phyloP scores from a whole-genome alignment of 192 early-diverging fungal genomes.

The Gigaspora rosea region DNA sequence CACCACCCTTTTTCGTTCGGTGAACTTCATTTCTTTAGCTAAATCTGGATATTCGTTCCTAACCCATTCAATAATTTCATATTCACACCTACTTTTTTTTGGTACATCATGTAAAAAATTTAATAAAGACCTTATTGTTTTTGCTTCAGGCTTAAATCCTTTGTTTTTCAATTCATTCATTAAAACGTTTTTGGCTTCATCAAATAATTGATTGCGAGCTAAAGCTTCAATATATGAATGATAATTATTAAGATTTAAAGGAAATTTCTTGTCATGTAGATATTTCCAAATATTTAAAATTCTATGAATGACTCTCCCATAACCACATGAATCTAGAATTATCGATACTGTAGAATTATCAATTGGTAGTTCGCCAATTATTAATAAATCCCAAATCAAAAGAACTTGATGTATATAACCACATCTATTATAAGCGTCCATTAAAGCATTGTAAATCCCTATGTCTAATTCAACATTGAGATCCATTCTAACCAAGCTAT shows the following conservation, averaged over 20 bases:
- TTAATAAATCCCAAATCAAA: slow-evolving; percentile 43
- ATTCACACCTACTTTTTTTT: slow-evolving; percentile 4
- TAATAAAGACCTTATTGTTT: slow-evolving; percentile 17
- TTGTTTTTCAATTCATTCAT: slow-evolving; percentile 10
- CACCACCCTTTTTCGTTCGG: slow-evolving; percentile 1
- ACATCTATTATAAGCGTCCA: slow-evolving; percentile 48
- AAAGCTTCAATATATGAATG: slow-evolving; percentile 48
- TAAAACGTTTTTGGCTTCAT: slow-evolving; percentile 23
- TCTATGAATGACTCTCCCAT: slow-evolving; percentile 17
- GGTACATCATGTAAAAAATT: slow-evolving; percentile 20
- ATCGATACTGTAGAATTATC: slow-evolving; percentile 42
- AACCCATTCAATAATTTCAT: slow-evolving; percentile 27
- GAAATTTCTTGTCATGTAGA: slow-evolving; percentile 34
- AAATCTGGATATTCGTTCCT: slow-evolving; percentile 23
- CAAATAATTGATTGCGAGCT: slow-evolving; percentile 33
- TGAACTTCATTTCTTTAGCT: slow-evolving; percentile 23
- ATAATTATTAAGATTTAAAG: slow-evolving; percentile 41
- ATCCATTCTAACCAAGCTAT: slow-evolving; percentile 46
- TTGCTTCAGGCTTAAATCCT: neutral
- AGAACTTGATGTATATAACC: slow-evolving; percentile 38
- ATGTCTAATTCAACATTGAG: slow-evolving; percentile 43
- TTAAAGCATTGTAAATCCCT: slow-evolving; percentile 45
- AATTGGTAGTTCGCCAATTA: slow-evolving; percentile 1
- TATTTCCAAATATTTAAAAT: slow-evolving; percentile 39
- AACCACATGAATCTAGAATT: slow-evolving; percentile 46